A percentile compares a stretch with the other conserved stretches of the same genome.
Evolutionary conservation across 805 yeast genomes (phyloP).

Genomic region (Candida sithepensis): DNA sequence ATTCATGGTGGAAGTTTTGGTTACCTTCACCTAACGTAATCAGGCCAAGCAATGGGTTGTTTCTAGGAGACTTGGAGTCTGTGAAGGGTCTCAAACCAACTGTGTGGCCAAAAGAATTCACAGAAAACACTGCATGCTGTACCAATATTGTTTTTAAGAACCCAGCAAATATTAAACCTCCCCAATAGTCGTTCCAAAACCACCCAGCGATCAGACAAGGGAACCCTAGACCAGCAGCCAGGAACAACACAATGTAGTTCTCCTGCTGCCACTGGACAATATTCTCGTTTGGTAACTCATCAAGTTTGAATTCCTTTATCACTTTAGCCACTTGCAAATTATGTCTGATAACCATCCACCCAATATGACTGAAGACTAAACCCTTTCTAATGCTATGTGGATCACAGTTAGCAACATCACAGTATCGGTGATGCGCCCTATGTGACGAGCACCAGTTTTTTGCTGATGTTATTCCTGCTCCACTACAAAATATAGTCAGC

Average conservation of each 20-base stretch:
- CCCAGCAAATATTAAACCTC: conserved; percentile 81
- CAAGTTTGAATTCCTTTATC: conserved; percentile 42
- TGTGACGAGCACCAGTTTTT: conserved; percentile 82
- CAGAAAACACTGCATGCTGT: conserved; percentile 76
- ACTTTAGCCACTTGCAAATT: conserved; percentile 48
- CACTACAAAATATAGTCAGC: conserved; percentile 61
- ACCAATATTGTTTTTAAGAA: conserved; percentile 63
- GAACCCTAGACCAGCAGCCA: conserved; percentile 42
- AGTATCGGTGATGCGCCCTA: conserved; percentile 84
- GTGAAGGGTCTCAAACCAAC: conserved; percentile 72
- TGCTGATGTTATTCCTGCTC: conserved; percentile 73
- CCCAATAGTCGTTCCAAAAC: conserved; percentile 68
- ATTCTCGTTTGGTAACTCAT: conserved; percentile 59
- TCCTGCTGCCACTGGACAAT: conserved; percentile 66
- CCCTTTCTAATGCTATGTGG: conserved; percentile 86
- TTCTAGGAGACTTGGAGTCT: conserved; percentile 69
- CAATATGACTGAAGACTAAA: conserved; percentile 77
- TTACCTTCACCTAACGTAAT: conserved; percentile 87
- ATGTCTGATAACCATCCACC: conserved; percentile 77
- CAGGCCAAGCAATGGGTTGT: conserved; percentile 57
- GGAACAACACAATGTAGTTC: conserved; percentile 57
- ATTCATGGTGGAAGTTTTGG: conserved; percentile 94
- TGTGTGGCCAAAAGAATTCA: conserved; percentile 82
- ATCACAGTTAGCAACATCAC: conserved; percentile 77
- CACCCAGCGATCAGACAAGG: conserved; percentile 67